Conservation (phyloP, 2,329 filamentous ascomycete genomes). For the Ramularia collo-cygni region DNA sequence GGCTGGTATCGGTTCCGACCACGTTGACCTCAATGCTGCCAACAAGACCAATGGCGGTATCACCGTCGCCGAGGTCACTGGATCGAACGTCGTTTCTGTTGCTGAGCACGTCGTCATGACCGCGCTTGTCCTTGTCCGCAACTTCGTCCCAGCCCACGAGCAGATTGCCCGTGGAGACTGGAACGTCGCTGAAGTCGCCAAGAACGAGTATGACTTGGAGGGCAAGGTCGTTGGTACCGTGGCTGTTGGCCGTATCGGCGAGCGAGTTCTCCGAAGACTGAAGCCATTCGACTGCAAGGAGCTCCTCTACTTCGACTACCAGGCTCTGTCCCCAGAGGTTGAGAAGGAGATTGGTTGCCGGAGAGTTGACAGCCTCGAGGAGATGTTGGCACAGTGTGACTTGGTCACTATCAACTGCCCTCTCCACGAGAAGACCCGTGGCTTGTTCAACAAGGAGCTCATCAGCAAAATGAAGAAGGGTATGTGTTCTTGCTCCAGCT, state of each 20-base stretch:
- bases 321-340: constrained; percentile 75
- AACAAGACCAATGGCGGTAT: constrained; percentile 98
- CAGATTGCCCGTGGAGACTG: constrained; percentile 83
- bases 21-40: constrained; percentile 92
- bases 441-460: constrained; percentile 97
- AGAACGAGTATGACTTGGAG: constrained; percentile 98
- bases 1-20: constrained; percentile 95
- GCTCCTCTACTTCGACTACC: constrained; percentile 99
- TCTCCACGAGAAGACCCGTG: constrained; percentile 93
- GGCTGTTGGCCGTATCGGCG: constrained; percentile 92
- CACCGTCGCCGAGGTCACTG: constrained; percentile 95
- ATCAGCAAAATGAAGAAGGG: constrained; percentile 99
- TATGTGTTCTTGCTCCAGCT: constrained; percentile 33
- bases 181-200: constrained; percentile 92
- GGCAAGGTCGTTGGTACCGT: constrained; percentile 97
- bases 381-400: constrained; percentile 90
- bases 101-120: constrained; percentile 99
- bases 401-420: constrained; percentile 99
- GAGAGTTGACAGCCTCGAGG: constrained; percentile 81
- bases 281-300: constrained; percentile 99
- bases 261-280: constrained; percentile 91
- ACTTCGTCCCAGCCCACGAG: constrained; percentile 97
- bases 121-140: constrained; percentile 89
- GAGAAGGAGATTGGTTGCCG: constrained; percentile 95
- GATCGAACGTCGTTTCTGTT: constrained; percentile 96